These are phyloP conservation scores for Apiotrichum mycotoxinovorans DNA, from an alignment of 1,284 basidiomycete species.

Conservation along the genomic window DNA sequence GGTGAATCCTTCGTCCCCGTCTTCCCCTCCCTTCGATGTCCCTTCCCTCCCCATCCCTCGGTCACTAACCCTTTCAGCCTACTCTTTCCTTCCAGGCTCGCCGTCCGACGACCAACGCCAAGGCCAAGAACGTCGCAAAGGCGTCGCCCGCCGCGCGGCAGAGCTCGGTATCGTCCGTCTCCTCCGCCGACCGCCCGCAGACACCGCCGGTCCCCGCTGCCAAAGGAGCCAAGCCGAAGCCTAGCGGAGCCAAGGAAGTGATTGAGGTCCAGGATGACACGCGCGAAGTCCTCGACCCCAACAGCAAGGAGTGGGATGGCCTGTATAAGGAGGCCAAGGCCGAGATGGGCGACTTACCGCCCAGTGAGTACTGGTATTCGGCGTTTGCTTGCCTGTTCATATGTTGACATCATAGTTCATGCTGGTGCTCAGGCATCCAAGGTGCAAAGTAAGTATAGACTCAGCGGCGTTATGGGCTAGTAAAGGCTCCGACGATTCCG, in stretches of 20 bases:
- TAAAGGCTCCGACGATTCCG: too few relatives aligned
- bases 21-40: neutral
- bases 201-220: neutral
- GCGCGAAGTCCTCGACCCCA: conserved; percentile 42
- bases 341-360: conserved; percentile 58
- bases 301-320: conserved; percentile 58
- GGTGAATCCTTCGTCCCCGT: conserved; percentile 7
- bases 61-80: conserved; percentile 16
- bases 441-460: conserved; percentile 38
- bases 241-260: neutral
- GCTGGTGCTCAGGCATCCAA: conserved; percentile 42
- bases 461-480: neutral
- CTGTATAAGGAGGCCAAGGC: conserved; percentile 54
- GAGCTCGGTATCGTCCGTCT: conserved; percentile 4
- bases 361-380: conserved; percentile 56
- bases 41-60: neutral
- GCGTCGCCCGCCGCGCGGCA: neutral
- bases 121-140: conserved; percentile 4
- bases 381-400: neutral
- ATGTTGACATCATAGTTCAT: conserved; percentile 30
- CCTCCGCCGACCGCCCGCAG: neutral
- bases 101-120: conserved; percentile 12
- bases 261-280: conserved; percentile 7
- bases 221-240: neutral
- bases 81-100: conserved; percentile 28